phyloP scores from a whole-genome alignment of 2,329 filamentous ascomycete species.

The Scorias spongiosa region DNA sequence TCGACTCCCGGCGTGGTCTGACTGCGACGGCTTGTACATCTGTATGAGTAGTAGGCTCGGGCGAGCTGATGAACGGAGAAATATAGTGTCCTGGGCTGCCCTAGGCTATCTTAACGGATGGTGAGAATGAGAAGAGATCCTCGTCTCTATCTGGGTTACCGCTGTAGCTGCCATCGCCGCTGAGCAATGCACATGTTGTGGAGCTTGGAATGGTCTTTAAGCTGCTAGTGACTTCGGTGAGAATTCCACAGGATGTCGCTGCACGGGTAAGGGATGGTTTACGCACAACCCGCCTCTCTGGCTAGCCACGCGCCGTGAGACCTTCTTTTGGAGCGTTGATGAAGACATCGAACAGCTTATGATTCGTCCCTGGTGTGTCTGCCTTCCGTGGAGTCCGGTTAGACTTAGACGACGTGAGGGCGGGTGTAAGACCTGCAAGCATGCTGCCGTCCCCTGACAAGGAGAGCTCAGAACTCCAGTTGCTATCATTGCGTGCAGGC shows the following conservation, averaged over 20 bases:
- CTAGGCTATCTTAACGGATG: conserved; percentile 11
- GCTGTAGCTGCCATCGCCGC: conserved; percentile 3
- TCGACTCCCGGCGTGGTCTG: too few species aligned
- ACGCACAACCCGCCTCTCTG: conserved; percentile 48
- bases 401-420: conserved; percentile 17
- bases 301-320: conserved; percentile 43
- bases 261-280: conserved; percentile 48
- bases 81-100: too few species aligned
- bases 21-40: neutral
- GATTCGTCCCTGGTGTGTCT: conserved; percentile 8
- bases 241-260: conserved; percentile 43
- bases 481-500: conserved; percentile 29
- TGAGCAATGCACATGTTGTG: conserved; percentile 3
- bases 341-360: conserved; percentile 42
- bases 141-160: neutral
- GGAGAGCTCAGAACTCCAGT: conserved; percentile 53
- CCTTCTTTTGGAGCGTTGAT: conserved; percentile 20
- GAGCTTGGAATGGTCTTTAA: conserved; percentile 32
- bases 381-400: conserved; percentile 21
- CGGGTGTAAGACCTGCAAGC: conserved; percentile 35
- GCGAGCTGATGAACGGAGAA: conserved; percentile 11
- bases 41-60: conserved; percentile 21
- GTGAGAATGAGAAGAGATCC: conserved; percentile 17
- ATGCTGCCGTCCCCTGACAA: conserved; percentile 45
- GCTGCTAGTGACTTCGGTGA: conserved; percentile 45